Evolutionary conservation across 495 filamentous ascomycete species (phyloP), one percentile per base, ranked within the genome.

Genomic region (Xylaria curta): DNA sequence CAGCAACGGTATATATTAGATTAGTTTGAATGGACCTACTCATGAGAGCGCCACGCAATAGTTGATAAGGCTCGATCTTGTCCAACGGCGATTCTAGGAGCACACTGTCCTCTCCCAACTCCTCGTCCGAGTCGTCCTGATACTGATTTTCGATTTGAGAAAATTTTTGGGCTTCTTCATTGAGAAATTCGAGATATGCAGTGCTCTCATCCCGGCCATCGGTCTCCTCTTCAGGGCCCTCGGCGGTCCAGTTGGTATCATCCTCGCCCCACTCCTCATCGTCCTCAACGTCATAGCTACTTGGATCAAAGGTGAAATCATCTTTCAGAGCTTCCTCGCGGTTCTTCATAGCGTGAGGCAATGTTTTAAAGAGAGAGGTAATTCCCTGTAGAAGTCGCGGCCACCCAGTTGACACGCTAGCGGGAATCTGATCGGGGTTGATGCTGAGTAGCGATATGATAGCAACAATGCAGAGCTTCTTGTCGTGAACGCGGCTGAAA

Each of bases 401-500:
- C 96, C 96, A 99, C 15, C 97, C 97, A 75, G 95, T 93, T 76
- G 97, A 93, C 54, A 99, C 92, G 77, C 94, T 97, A 19, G 84
- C 81, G 0, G 96, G 96, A 33, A 99, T 91, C 78, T 97, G 89
- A 46, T 91, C 88, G 9, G 89, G 88, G 63, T 87, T 86, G 54
- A 99, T 78, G 15, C 89, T 93, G 59, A 99, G 87, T 24, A 99
- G 87, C 3, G 93, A 86, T 73, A 92, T 90, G 75, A 99, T 99
- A 21, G 94, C 96, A 47, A 94, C 91, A 79, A 99, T 97, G 42
- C 93, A 97, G 44, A 99, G 84, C 84, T 97, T 98, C 88, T 99
- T 99, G 84, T 99, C 96, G 77, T 99, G 96, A 15, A 99, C 96
- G 19, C 96, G 87, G 66, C 90, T 91, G 83, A 99, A 97, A 80